phyloP scores from a whole-genome alignment of 2,329 filamentous ascomycete genomes.

The Hymenoscyphus fraxineus region DNA sequence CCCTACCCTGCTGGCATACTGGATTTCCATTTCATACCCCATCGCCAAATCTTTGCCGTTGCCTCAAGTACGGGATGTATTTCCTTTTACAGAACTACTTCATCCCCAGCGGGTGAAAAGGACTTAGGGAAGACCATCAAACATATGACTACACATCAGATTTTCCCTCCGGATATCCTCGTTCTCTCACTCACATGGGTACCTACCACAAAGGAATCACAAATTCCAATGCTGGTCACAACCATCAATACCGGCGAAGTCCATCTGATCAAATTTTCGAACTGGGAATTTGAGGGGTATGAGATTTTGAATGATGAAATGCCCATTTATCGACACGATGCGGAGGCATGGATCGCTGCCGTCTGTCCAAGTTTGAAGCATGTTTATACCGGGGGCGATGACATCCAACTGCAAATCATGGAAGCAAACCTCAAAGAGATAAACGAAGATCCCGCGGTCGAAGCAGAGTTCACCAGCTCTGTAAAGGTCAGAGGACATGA shows the following conservation, averaged over 20 bases:
- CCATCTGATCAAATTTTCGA: slow-evolving; percentile 19
- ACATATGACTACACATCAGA: slow-evolving; percentile 42
- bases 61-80: slow-evolving; percentile 75
- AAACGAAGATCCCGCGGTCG: not conserved
- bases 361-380: slow-evolving; percentile 41
- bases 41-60: slow-evolving; percentile 57
- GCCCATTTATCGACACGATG: slow-evolving; percentile 25
- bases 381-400: slow-evolving; percentile 70
- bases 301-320: slow-evolving; percentile 17
- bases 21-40: slow-evolving; percentile 76
- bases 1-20: slow-evolving; percentile 70
- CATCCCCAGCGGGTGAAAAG: slow-evolving; percentile 1
- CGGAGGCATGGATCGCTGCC: slow-evolving; percentile 73
- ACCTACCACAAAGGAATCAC: not conserved
- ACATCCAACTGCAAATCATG: slow-evolving; percentile 37
- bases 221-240: slow-evolving; percentile 27
- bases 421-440: not conserved
- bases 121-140: slow-evolving; percentile 22
- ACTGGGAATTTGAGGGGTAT: slow-evolving; percentile 12
- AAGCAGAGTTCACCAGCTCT: not conserved
- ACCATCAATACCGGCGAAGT: slow-evolving; percentile 34
- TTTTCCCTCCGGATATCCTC: slow-evolving; percentile 41
- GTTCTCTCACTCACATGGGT: slow-evolving; percentile 24
- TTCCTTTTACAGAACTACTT: slow-evolving; percentile 54
- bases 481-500: slow-evolving; percentile 53